phyloP scores from a whole-genome alignment of 441 rosid species.

The Syzygium syzygioides region DNA sequence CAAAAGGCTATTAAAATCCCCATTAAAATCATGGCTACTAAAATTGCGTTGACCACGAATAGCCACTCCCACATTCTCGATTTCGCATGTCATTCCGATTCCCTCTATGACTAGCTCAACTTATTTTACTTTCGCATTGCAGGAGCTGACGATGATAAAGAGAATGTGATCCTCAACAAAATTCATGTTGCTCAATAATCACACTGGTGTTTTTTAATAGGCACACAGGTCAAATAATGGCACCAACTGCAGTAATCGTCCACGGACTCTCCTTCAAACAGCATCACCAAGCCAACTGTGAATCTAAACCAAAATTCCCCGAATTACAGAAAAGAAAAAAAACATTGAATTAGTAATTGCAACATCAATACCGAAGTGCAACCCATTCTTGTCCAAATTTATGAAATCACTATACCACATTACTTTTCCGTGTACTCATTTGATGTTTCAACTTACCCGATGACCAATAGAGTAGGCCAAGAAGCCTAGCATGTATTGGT shows the following conservation, averaged over 20 bases:
- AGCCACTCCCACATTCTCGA: background rate
- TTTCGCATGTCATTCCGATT: background rate
- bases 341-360: too few relatives aligned
- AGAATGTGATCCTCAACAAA: background rate
- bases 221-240: constrained; percentile 45
- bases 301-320: constrained; percentile 22
- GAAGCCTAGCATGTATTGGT: constrained; percentile 41
- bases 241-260: constrained; percentile 69
- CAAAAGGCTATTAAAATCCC: too few relatives aligned
- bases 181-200: constrained; percentile 19
- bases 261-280: constrained; percentile 54
- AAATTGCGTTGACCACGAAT: too few relatives aligned
- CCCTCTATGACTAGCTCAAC: background rate
- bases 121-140: too few relatives aligned
- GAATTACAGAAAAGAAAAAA: rapidly evolving
- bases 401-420: background rate
- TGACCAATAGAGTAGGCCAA: constrained; percentile 35
- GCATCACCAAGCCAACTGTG: constrained; percentile 49
- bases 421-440: background rate
- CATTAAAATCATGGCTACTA: too few relatives aligned
- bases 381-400: background rate
- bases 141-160: rapidly evolving
- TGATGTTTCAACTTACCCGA: constrained; percentile 41
- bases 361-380: too few relatives aligned
- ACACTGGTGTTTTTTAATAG: constrained; percentile 60